Conservation (phyloP, 2,329 filamentous ascomycete genomes). For the Calcarisporium arbuscula region DNA sequence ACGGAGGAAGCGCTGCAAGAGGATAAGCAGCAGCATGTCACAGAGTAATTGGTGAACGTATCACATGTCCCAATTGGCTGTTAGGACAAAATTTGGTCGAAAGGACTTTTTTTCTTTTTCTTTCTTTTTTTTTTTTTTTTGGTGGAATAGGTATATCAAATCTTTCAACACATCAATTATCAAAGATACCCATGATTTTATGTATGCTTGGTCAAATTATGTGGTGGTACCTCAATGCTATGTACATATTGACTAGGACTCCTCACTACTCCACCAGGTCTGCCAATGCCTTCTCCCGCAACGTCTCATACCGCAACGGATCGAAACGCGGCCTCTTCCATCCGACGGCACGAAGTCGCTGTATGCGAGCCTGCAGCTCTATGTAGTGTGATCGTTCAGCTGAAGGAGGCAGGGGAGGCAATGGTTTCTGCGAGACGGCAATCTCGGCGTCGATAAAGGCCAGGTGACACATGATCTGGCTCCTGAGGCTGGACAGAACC, state of each 20-base stretch:
- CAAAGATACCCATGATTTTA: background rate
- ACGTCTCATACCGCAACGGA: constrained; percentile 42
- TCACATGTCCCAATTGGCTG: too few species aligned
- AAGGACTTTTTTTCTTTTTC: too few species aligned
- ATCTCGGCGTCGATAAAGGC: constrained; percentile 37
- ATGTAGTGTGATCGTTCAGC: constrained; percentile 30
- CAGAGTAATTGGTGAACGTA: too few species aligned
- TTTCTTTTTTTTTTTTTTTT: too few species aligned
- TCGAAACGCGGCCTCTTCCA: constrained; percentile 54
- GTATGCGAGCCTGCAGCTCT: constrained; percentile 46
- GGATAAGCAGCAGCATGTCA: too few species aligned
- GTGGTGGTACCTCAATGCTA: background rate
- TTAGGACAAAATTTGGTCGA: too few species aligned
- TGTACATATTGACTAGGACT: too few species aligned
- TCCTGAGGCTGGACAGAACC: constrained; percentile 39
- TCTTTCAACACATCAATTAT: too few species aligned
- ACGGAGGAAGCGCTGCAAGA: too few species aligned
- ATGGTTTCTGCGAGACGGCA: constrained; percentile 17
- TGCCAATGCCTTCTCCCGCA: constrained; percentile 44
- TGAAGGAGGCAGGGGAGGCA: constrained; percentile 11
- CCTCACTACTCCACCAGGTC: constrained; percentile 33
- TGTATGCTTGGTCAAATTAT: background rate
- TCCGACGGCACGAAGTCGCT: constrained; percentile 45
- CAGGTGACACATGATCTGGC: constrained; percentile 44
- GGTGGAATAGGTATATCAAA: too few species aligned